Evolutionary conservation across 805 yeast genomes (phyloP).

Genomic region (Nakazawaea sp.): DNA sequence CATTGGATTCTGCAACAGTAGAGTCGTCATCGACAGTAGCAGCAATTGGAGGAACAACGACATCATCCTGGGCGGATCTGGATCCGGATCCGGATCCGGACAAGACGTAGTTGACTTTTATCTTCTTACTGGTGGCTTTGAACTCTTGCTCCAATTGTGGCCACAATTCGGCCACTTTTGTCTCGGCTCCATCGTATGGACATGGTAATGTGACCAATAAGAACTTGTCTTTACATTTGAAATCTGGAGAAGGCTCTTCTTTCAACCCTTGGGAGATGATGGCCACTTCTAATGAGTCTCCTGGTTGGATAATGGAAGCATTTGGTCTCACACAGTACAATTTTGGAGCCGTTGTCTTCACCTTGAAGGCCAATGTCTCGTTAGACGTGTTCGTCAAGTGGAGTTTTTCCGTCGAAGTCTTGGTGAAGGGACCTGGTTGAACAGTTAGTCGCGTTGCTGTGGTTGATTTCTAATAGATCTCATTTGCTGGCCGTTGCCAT

Average conservation of each 20-base stretch:
- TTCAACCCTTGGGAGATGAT: conserved; percentile 81
- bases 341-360: conserved; percentile 97
- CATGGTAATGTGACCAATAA: conserved; percentile 82
- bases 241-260: conserved; percentile 66
- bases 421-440: conserved; percentile 62
- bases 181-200: conserved; percentile 47
- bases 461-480: too few relatives aligned
- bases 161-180: conserved; percentile 66
- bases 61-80: background rate
- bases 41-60: background rate
- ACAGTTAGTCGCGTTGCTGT: conserved; percentile 1
- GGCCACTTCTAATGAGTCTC: conserved; percentile 63
- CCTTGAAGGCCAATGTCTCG: conserved; percentile 77
- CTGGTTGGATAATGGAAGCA: conserved; percentile 75
- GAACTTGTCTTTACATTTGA: conserved; percentile 87
- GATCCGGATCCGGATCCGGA: conserved; percentile 1
- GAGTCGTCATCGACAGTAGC: background rate
- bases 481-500: too few relatives aligned
- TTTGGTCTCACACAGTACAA: conserved; percentile 94
- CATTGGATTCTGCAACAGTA: conserved; percentile 4
- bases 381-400: conserved; percentile 52
- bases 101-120: conserved; percentile 12
- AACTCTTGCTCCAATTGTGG: conserved; percentile 49
- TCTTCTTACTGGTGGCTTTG: conserved; percentile 12
- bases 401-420: conserved; percentile 60